phyloP scores from a whole-genome alignment of 2,329 filamentous ascomycete species.

The Penicillium hordei region DNA sequence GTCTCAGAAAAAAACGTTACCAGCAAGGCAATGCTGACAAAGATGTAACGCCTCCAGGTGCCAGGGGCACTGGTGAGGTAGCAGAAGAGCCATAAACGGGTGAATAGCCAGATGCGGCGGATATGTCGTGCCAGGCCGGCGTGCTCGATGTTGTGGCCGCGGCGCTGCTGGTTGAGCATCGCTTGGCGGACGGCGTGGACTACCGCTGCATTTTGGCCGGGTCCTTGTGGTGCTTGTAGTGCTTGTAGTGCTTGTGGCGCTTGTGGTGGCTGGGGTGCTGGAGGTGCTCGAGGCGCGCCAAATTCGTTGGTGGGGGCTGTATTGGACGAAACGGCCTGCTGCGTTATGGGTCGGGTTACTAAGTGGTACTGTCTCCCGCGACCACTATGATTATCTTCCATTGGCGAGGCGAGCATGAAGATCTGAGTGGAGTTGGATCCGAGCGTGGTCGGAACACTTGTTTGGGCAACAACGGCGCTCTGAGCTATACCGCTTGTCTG shows the following conservation, averaged over 20 bases:
- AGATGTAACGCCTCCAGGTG: slow-evolving; percentile 45
- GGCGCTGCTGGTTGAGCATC: slow-evolving; percentile 30
- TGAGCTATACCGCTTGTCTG: neutral
- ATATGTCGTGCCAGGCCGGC: slow-evolving; percentile 44
- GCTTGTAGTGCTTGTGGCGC: slow-evolving; percentile 1
- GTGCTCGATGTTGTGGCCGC: slow-evolving; percentile 25
- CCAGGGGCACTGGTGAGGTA: slow-evolving; percentile 57
- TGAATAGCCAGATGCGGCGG: slow-evolving; percentile 56
- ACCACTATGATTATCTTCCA: neutral
- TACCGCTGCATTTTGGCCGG: slow-evolving; percentile 21
- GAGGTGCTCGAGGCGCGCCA: slow-evolving; percentile 1
- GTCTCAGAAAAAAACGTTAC: slow-evolving; percentile 45
- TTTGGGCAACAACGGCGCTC: neutral
- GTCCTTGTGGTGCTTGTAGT: neutral
- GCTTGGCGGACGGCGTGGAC: slow-evolving; percentile 37
- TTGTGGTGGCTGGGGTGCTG: neutral
- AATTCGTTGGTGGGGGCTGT: slow-evolving; percentile 6
- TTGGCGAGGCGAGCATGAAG: slow-evolving; percentile 1
- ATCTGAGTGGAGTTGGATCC: neutral
- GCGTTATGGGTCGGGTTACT: neutral
- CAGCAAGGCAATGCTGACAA: slow-evolving; percentile 41
- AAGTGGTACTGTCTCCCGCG: neutral
- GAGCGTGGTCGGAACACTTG: neutral
- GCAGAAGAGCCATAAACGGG: slow-evolving; percentile 58
- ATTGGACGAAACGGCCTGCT: neutral